Conservation (phyloP, 2,329 filamentous ascomycete genomes). For the Ophiostoma sp. region DNA sequence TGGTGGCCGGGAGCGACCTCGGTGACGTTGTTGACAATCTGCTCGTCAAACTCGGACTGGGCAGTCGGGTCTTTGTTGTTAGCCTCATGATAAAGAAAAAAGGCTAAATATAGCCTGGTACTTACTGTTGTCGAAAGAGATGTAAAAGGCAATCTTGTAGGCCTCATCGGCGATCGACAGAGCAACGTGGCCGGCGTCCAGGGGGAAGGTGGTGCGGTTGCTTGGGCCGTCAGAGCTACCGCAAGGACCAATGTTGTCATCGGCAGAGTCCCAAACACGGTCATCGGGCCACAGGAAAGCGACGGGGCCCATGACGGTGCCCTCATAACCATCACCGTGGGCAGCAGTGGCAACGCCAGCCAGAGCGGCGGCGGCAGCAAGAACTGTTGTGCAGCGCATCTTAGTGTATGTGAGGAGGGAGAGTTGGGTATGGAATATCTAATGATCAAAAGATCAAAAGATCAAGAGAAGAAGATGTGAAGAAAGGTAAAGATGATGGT, state of each 20-base stretch:
- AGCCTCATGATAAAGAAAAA: background rate
- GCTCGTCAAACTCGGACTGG: constrained; percentile 33
- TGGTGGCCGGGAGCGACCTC: constrained; percentile 36
- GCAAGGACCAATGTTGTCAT: constrained; percentile 49
- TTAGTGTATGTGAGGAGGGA: background rate
- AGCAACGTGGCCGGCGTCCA: constrained; percentile 36
- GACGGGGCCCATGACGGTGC: constrained; percentile 47
- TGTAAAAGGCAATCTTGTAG: constrained; percentile 27
- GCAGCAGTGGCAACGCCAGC: constrained; percentile 19
- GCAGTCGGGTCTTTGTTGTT: constrained; percentile 30
- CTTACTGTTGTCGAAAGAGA: constrained; percentile 37
- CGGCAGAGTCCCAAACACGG: constrained; percentile 44
- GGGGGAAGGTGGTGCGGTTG: constrained; percentile 48
- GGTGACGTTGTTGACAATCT: constrained; percentile 32
- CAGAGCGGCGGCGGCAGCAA: constrained; percentile 8
- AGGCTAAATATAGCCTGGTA: background rate
- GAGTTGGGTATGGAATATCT: background rate
- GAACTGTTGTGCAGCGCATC: constrained; percentile 20
- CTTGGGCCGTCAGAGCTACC: constrained; percentile 42
- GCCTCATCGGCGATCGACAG: constrained; percentile 28
- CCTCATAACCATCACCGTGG: constrained; percentile 31
- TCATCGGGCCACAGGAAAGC: constrained; percentile 52
- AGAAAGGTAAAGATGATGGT: background rate
- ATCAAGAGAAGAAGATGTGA: background rate
- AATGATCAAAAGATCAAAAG: background rate